Base-by-base conservation (phyloP, 108 stramenopile genomes). In the Cyclotella atomus region DNA sequence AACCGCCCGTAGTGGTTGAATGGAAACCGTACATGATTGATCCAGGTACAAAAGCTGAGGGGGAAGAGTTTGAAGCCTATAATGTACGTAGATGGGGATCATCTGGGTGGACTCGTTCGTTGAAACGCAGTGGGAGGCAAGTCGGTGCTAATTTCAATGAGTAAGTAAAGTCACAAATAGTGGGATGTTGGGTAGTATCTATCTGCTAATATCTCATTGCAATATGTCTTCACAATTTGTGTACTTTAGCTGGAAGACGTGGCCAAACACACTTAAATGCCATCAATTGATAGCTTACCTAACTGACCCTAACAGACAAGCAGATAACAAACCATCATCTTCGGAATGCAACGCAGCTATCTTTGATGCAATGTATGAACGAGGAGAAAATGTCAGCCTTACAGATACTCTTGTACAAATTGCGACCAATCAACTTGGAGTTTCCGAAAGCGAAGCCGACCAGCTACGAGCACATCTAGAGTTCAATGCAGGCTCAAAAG, bases 21-120 rank as follows among this genome's bases (percentile, higher is more conserved):
- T 91, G 91, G 88, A 93, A 87, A 61, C 89, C 91, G 2, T 92
- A 86, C 71, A 77, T 87, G 63, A 92, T 92, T 62, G 91, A 92
- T 65, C 87, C 91, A 3, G 69, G 59, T 16, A 92, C 89, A 0
- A 68, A 85, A 45, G 54, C 23, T 0, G 61, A 87, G 19, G 91
- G 91, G 27, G 91, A 92, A 74, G 79, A 83, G 23, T 88, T 88
- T 32, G 75, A 84, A 15, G 86, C 77, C 44, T 92, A 92, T 77
- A 89, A 88, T 45, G 45, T 70, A 24, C 84, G 89, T 6, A 75
- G 91, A 10, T 92, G 89, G 89, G 91, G 91, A 34, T 73, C 84
- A n/a, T 74, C 73, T 28, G 83, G 81, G 9, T 89, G 89, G 91
- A 92, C 88, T 17, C 59, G 76, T 23, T 59, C 70, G 25, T 36